A percentile compares a stretch with the other conserved stretches of the same genome.
These are phyloP conservation scores for Ascochyta lentis DNA, from an alignment of 2,329 filamentous ascomycete species.

Conservation along the genomic window DNA sequence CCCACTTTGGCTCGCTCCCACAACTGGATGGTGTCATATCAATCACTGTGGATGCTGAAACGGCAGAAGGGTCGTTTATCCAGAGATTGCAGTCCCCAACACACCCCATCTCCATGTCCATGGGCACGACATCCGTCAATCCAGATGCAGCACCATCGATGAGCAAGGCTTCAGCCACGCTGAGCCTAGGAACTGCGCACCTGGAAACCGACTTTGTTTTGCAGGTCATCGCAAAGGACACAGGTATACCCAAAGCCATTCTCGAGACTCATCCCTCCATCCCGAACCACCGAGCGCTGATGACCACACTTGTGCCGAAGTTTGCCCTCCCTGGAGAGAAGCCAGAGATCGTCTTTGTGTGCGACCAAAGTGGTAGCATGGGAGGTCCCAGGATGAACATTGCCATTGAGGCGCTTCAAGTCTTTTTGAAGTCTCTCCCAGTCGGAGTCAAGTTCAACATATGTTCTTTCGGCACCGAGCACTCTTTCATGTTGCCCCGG, in stretches of 20 bases:
- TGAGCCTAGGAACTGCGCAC: slow-evolving; percentile 60
- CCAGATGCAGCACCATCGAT: slow-evolving; percentile 58
- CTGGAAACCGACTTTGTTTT: slow-evolving; percentile 72
- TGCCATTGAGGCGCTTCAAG: slow-evolving; percentile 62
- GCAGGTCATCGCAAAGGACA: slow-evolving; percentile 66
- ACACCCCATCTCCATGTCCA: slow-evolving; percentile 69
- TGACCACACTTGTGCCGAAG: slow-evolving; percentile 74
- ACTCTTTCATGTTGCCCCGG: slow-evolving; percentile 57
- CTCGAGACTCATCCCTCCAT: slow-evolving; percentile 70
- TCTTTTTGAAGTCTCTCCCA: slow-evolving; percentile 72
- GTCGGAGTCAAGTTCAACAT: slow-evolving; percentile 73
- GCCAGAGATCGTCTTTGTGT: slow-evolving; percentile 74
- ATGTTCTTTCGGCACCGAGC: slow-evolving; percentile 66
- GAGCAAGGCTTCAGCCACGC: slow-evolving; percentile 67
- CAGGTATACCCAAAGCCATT: slow-evolving; percentile 67
- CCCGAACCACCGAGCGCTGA: slow-evolving; percentile 68
- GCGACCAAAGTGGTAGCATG: slow-evolving; percentile 76
- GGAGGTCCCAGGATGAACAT: slow-evolving; percentile 55
- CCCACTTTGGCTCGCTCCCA: neutral
- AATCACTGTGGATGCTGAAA: slow-evolving; percentile 66
- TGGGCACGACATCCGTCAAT: slow-evolving; percentile 64
- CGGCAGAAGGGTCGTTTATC: slow-evolving; percentile 64
- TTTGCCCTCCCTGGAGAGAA: slow-evolving; percentile 65
- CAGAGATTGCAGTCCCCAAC: slow-evolving; percentile 70
- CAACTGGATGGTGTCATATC: slow-evolving; percentile 53